These are phyloP conservation scores for Xylariaceae sp. DNA, from an alignment of 2,329 filamentous ascomycete genomes.

Conservation along the genomic window DNA sequence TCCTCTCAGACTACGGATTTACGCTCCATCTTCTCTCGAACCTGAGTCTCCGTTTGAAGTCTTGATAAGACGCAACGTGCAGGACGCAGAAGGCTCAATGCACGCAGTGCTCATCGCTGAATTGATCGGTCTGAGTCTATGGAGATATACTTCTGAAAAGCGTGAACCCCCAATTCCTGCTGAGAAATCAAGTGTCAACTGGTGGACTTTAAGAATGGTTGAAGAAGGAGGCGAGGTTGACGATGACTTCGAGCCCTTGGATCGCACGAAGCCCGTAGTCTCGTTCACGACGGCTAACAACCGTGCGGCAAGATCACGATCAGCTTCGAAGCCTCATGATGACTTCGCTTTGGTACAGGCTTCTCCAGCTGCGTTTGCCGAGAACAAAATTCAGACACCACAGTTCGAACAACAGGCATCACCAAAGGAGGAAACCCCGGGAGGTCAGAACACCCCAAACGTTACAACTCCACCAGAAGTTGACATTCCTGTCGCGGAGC, in stretches of 20 bases:
- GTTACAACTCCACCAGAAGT: slow-evolving; percentile 46
- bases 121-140: slow-evolving; percentile 75
- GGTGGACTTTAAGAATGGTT: slow-evolving; percentile 80
- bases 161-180: slow-evolving; percentile 61
- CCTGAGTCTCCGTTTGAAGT: slow-evolving; percentile 66
- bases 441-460: slow-evolving; percentile 43
- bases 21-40: slow-evolving; percentile 65
- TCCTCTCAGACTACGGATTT: slow-evolving; percentile 73
- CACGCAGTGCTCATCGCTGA: slow-evolving; percentile 69
- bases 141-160: slow-evolving; percentile 74
- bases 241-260: slow-evolving; percentile 76
- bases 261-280: slow-evolving; percentile 67
- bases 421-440: slow-evolving; percentile 32
- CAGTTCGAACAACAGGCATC: slow-evolving; percentile 59
- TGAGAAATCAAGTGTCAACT: slow-evolving; percentile 72
- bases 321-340: slow-evolving; percentile 73
- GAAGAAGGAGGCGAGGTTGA: slow-evolving; percentile 82
- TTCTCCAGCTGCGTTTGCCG: slow-evolving; percentile 60
- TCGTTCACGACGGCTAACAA: slow-evolving; percentile 82
- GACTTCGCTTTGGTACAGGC: slow-evolving; percentile 79
- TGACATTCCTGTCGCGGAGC: slow-evolving; percentile 28
- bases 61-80: slow-evolving; percentile 64
- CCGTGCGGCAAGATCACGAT: slow-evolving; percentile 55
- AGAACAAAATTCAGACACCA: slow-evolving; percentile 66
- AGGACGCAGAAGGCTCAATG: slow-evolving; percentile 60